Evolutionary conservation across 2,329 filamentous ascomycete species (phyloP).

Genomic region (Setomelanomma holmii): DNA sequence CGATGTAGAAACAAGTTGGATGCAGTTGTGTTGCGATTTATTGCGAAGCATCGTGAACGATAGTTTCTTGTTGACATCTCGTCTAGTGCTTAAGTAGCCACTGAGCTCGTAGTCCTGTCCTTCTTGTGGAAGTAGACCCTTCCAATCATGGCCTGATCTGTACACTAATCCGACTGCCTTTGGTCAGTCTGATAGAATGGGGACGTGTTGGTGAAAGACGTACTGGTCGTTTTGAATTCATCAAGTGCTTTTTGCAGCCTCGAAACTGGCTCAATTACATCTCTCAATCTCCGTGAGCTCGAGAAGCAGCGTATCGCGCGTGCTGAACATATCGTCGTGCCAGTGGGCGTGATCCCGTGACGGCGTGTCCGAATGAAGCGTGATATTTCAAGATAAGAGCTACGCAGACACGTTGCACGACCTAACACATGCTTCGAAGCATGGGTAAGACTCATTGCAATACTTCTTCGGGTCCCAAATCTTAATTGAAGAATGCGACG

Average conservation of each 20-base stretch:
- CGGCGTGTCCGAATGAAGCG: constrained; percentile 35
- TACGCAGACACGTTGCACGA: constrained; percentile 28
- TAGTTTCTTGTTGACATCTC: constrained; percentile 72
- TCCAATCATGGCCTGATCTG: too few species aligned
- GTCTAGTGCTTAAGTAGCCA: constrained; percentile 75
- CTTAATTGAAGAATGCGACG: background rate
- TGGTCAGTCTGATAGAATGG: constrained; percentile 17
- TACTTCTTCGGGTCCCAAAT: background rate
- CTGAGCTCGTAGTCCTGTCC: constrained; percentile 14
- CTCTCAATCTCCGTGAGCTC: constrained; percentile 4
- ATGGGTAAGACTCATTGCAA: constrained; percentile 31
- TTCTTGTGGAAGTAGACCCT: constrained; percentile 20
- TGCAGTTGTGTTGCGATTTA: constrained; percentile 51
- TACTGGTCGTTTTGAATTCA: constrained; percentile 43
- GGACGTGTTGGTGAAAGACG: constrained; percentile 9
- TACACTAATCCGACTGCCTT: too few species aligned
- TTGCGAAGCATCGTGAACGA: constrained; percentile 70
- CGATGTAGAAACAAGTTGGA: constrained; percentile 60
- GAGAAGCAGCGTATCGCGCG: constrained; percentile 20
- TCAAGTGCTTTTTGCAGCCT: constrained; percentile 32
- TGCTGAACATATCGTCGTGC: constrained; percentile 12
- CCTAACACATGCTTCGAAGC: constrained; percentile 21
- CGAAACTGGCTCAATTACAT: constrained; percentile 19
- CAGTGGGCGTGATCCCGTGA: constrained; percentile 36
- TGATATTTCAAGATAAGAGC: constrained; percentile 45